Evolutionary conservation across 2,329 filamentous ascomycete species (phyloP).

Genomic region (Plenodomus biglobosus): DNA sequence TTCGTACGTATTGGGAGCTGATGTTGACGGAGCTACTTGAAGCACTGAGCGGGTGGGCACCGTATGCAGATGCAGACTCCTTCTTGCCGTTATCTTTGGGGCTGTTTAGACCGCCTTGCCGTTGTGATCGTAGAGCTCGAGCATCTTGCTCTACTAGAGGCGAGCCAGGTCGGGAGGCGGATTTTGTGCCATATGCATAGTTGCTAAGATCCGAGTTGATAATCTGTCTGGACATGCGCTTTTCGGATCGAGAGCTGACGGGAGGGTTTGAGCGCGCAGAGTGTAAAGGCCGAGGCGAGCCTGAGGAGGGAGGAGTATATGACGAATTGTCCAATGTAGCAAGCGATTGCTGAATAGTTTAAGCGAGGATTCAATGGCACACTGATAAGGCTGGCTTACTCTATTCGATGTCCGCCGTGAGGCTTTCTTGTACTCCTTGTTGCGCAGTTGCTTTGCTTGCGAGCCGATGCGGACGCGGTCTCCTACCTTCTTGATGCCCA

Average conservation of each 20-base stretch:
- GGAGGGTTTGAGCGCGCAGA: slow-evolving; percentile 52
- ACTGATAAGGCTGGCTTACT: slow-evolving; percentile 56
- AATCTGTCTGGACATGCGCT: slow-evolving; percentile 52
- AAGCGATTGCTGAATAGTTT: slow-evolving; percentile 71
- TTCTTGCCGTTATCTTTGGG: slow-evolving; percentile 57
- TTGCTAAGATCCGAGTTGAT: slow-evolving; percentile 46
- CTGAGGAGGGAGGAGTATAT: slow-evolving; percentile 63
- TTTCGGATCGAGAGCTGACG: slow-evolving; percentile 49
- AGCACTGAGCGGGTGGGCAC: slow-evolving; percentile 57
- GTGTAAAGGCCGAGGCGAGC: slow-evolving; percentile 64
- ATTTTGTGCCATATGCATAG: slow-evolving; percentile 54
- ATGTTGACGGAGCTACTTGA: slow-evolving; percentile 51
- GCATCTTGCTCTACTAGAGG: slow-evolving; percentile 64
- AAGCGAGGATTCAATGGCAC: background rate
- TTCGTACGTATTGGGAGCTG: slow-evolving; percentile 50
- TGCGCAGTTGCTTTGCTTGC: slow-evolving; percentile 54
- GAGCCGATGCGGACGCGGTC: slow-evolving; percentile 81
- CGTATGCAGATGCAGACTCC: slow-evolving; percentile 55
- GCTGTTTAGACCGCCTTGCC: slow-evolving; percentile 61
- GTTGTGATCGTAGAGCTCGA: slow-evolving; percentile 55
- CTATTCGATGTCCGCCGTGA: slow-evolving; percentile 72
- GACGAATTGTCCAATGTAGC: slow-evolving; percentile 71
- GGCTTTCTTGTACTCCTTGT: slow-evolving; percentile 51
- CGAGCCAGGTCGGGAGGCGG: slow-evolving; percentile 69
- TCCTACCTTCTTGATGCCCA: slow-evolving; percentile 97